Conservation (phyloP, 345 rosid genomes). For the Pistacia atlantica region DNA sequence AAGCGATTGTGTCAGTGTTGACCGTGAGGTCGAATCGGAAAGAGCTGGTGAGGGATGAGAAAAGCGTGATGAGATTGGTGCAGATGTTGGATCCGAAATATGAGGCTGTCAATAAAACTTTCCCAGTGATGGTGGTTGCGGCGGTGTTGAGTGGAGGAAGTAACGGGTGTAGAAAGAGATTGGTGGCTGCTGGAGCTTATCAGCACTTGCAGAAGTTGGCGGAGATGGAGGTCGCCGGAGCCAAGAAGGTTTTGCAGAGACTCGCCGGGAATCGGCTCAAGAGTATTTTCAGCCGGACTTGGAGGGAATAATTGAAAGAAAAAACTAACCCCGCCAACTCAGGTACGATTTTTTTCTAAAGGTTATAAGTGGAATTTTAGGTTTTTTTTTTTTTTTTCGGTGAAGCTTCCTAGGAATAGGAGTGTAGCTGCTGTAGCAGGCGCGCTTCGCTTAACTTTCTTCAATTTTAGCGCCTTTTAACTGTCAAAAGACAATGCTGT, state of each 20-base stretch:
- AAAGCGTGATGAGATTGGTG: conserved; percentile 63
- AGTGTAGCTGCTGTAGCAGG: neutral
- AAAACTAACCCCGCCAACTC: conserved; percentile 39
- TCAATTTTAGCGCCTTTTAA: conserved; percentile 19
- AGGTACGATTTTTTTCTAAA: conserved; percentile 31
- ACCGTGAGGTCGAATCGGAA: conserved; percentile 62
- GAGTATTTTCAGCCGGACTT: conserved; percentile 59
- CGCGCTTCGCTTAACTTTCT: conserved; percentile 12
- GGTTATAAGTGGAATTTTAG: conserved; percentile 24
- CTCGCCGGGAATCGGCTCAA: conserved; percentile 61
- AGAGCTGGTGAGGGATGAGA: conserved; percentile 68
- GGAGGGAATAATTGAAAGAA: conserved; percentile 60
- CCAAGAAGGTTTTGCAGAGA: conserved; percentile 62
- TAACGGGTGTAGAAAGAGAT: conserved; percentile 48
- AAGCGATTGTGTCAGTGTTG: conserved; percentile 54
- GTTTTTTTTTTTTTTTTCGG: neutral
- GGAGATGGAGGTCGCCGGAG: conserved; percentile 71
- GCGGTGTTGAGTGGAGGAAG: conserved; percentile 53
- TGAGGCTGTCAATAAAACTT: conserved; percentile 54
- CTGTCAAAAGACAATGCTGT: conserved; percentile 15
- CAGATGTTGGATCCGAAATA: conserved; percentile 72
- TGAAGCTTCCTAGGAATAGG: neutral
- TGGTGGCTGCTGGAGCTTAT: conserved; percentile 59
- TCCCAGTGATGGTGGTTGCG: conserved; percentile 58
- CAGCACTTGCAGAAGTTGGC: conserved; percentile 53